Base-by-base conservation (phyloP, 192 early-diverging fungal species). In the Coemansia sp. region DNA sequence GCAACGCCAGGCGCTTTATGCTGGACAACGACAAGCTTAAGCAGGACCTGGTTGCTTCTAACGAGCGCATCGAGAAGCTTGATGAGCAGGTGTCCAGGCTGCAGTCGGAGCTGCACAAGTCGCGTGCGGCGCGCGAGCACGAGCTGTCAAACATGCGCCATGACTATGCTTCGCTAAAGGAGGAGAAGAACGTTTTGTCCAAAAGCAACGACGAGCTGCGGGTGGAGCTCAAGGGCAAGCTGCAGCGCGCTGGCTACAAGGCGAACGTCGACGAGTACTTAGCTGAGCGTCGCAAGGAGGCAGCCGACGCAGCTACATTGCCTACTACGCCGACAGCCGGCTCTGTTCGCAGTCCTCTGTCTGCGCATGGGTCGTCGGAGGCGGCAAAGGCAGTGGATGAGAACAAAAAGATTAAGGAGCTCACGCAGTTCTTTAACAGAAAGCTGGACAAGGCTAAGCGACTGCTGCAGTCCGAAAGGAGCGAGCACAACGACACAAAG, bases 111-210 rank as follows among this genome's bases (percentile, higher is more conserved):
- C 60, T 89, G 1, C 75, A 77, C 40, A 71, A 76, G 18, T 65
- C 79, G 11, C 90, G 89, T 40, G 60, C 67, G 32, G 82, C 86
- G 18, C 86, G 85, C 38, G 90, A 91, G 58, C 85, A 90, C 52
- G 89, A 90, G 14, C 84, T 89, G 61, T 29, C 71, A 1, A 61
- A 70, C 20, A 67, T 87, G 72, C 86, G 89, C 11, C 87, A 85
- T 31, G 84, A 80, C 42, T 52, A 69, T 22, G 77, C 80, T 30
- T 66, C 72, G 5, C 56, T 90, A 14, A 87, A 90, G 62, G 83
- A 87, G 58, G 90, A 93, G 29, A 89, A 88, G 56, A 56, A 69
- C 7, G 75, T 84, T 17, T 65, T 91, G 7, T 7, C 66, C 2
- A 85, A 85, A 48, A 78, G 84, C 38, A 83, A 86, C 10, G 87